Evolutionary conservation across 1,284 basidiomycete species (phyloP).

Genomic region (Moniliella sp.): DNA sequence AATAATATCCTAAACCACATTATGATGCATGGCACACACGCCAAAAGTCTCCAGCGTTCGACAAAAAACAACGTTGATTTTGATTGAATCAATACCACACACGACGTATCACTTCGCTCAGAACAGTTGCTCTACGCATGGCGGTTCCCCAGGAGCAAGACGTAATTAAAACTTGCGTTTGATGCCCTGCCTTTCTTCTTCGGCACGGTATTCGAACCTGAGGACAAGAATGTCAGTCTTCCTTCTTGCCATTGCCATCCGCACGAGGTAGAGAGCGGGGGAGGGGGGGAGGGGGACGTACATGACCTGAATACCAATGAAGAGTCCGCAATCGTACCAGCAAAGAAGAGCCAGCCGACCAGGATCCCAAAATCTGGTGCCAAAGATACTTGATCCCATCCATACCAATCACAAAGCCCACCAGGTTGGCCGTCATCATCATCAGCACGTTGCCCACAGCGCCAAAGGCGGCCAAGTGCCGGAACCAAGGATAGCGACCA

Average conservation of each 20-base stretch:
- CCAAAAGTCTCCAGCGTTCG: too few relatives aligned
- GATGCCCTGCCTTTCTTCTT: constrained; percentile 45
- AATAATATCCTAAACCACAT: too few relatives aligned
- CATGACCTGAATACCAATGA: constrained; percentile 73
- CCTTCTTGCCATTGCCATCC: constrained; percentile 32
- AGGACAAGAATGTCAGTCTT: neutral
- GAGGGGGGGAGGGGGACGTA: constrained; percentile 53
- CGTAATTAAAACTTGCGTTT: constrained; percentile 44
- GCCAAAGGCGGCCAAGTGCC: constrained; percentile 63
- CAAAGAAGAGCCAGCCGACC: too few relatives aligned
- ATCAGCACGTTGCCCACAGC: constrained; percentile 65
- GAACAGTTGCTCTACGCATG: too few relatives aligned
- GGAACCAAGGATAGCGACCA: constrained; percentile 51
- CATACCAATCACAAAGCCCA: constrained; percentile 77
- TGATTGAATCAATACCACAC: too few relatives aligned
- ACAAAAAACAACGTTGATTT: too few relatives aligned
- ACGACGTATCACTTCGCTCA: too few relatives aligned
- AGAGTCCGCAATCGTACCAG: too few relatives aligned
- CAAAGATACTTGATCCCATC: constrained; percentile 60
- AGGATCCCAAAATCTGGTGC: constrained; percentile 45
- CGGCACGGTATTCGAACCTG: constrained; percentile 38
- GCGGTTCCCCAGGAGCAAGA: too few relatives aligned
- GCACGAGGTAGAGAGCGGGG: constrained; percentile 6
- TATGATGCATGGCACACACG: too few relatives aligned
- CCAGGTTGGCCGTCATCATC: constrained; percentile 81